Percentiles rank a stretch among this genome's conserved stretches.
These are phyloP conservation scores for Euphorbia pulcherrima DNA, from an alignment of 345 rosid genomes.

Conservation along the genomic window DNA sequence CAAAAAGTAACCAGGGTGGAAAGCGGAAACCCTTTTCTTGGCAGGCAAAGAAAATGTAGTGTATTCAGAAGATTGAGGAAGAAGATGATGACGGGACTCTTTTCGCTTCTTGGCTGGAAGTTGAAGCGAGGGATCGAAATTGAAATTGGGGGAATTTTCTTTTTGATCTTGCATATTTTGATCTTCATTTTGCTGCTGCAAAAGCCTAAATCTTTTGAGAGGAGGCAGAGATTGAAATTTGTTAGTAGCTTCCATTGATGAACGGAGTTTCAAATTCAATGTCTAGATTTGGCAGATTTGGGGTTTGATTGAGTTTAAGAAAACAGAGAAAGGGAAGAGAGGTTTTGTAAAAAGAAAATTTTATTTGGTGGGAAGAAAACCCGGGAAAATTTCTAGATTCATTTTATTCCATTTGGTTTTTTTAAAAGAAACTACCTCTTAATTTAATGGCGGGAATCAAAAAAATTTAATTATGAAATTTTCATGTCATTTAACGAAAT, in stretches of 20 bases:
- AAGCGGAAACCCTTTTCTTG: constrained; percentile 87
- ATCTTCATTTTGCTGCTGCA: constrained; percentile 39
- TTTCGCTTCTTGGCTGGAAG: constrained; percentile 86
- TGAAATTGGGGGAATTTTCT: constrained; percentile 25
- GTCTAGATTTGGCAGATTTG: constrained; percentile 34
- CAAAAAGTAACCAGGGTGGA: constrained; percentile 46
- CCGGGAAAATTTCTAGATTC: not conserved
- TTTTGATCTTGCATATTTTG: constrained; percentile 17
- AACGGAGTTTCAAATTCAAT: not conserved
- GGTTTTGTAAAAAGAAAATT: not conserved
- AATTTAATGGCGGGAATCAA: not conserved
- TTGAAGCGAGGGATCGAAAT: constrained; percentile 16
- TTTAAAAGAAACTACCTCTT: not conserved
- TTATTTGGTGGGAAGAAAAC: not conserved
- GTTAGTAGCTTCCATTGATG: constrained; percentile 8
- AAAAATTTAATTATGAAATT: no score
- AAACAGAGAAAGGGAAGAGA: not conserved
- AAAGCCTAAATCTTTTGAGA: constrained; percentile 56
- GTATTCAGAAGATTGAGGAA: constrained; percentile 6
- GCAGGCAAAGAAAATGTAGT: constrained; percentile 51
- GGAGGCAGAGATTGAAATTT: constrained; percentile 58
- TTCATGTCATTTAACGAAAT: no score
- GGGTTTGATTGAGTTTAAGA: not conserved
- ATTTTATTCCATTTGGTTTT: not conserved
- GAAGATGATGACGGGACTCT: constrained; percentile 36